Percentiles rank a stretch among this genome's conserved stretches.
These are phyloP conservation scores for Barnettozyma sucrosica DNA, from an alignment of 805 yeast species.

Conservation along the genomic window DNA sequence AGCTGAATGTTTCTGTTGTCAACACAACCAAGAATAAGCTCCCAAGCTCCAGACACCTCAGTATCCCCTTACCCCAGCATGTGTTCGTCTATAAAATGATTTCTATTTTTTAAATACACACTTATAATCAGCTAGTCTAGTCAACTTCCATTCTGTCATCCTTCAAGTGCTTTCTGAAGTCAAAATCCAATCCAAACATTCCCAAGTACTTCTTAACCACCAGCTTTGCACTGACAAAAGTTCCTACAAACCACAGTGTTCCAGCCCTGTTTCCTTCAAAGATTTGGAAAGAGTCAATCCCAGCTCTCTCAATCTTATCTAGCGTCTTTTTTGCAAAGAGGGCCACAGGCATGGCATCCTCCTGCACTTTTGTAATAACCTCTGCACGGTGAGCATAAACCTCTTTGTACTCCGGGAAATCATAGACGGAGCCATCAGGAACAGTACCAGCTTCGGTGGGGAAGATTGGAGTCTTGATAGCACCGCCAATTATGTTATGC, in stretches of 20 bases:
- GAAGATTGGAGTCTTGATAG: conserved; percentile 32
- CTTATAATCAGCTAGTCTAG: too few species aligned
- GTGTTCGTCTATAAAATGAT: too few species aligned
- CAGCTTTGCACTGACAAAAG: conserved; percentile 8
- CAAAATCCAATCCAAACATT: conserved; percentile 19
- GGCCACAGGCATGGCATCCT: conserved; percentile 29
- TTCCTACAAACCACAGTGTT: conserved; percentile 7
- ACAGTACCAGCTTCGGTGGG: conserved; percentile 8
- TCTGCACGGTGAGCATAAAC: conserved; percentile 9
- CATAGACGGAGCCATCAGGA: conserved; percentile 17
- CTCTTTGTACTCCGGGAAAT: conserved; percentile 17
- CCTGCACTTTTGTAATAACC: conserved; percentile 3
- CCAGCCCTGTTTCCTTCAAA: conserved; percentile 20
- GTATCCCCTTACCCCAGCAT: too few species aligned
- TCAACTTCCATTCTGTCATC: conserved; percentile 3
- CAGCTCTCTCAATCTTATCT: conserved; percentile 27
- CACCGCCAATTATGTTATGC: conserved; percentile 37
- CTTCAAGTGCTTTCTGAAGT: conserved; percentile 19
- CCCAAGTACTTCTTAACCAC: conserved; percentile 15
- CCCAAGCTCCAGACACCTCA: too few species aligned
- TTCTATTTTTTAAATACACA: too few species aligned
- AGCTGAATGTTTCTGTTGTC: too few species aligned
- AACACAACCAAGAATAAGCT: too few species aligned
- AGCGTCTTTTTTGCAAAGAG: conserved; percentile 36
- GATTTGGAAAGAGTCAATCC: conserved; percentile 14